A percentile compares a stretch with the other conserved stretches of the same genome.
phyloP scores from a whole-genome alignment of 345 rosid species.

The Populus alba region DNA sequence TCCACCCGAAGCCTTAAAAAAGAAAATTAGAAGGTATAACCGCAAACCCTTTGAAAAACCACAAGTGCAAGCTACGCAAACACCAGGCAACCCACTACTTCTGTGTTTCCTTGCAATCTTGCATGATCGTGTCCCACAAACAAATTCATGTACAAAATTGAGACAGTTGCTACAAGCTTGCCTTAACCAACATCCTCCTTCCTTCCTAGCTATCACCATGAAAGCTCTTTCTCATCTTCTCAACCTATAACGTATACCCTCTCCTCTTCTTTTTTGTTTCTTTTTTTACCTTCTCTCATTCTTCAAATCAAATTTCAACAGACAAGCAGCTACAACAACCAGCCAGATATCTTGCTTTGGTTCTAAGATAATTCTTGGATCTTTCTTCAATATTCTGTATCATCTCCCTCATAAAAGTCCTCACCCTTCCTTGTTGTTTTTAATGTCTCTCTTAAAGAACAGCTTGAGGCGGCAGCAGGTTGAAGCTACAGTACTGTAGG shows the following conservation, averaged over 20 bases:
- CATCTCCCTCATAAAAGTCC: background rate
- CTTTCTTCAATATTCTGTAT: background rate
- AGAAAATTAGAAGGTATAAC: background rate
- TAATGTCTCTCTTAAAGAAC: constrained; percentile 13
- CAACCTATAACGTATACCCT: background rate
- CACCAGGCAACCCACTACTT: background rate
- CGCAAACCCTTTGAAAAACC: constrained; percentile 5
- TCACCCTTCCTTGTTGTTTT: constrained; percentile 10
- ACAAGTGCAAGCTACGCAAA: constrained; percentile 46
- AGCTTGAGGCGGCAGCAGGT: background rate
- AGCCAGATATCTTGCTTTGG: constrained; percentile 35
- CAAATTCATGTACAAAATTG: constrained; percentile 10
- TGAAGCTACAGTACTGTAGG: background rate
- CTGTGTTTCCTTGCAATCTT: constrained; percentile 6
- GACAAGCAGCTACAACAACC: constrained; percentile 25
- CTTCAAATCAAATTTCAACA: constrained; percentile 13
- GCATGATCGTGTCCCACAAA: constrained; percentile 5
- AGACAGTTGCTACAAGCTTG: background rate
- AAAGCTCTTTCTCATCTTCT: constrained; percentile 63
- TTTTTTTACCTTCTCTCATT: background rate
- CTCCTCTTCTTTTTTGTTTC: background rate
- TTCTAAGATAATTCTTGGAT: constrained; percentile 31
- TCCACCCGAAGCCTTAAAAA: background rate
- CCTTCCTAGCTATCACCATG: constrained; percentile 9
- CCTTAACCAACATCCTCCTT: background rate